Percentiles rank a stretch among this genome's conserved stretches.
These are phyloP conservation scores for Nectriaceae sp. DNA, from an alignment of 2,329 filamentous ascomycete genomes.

Conservation along the genomic window DNA sequence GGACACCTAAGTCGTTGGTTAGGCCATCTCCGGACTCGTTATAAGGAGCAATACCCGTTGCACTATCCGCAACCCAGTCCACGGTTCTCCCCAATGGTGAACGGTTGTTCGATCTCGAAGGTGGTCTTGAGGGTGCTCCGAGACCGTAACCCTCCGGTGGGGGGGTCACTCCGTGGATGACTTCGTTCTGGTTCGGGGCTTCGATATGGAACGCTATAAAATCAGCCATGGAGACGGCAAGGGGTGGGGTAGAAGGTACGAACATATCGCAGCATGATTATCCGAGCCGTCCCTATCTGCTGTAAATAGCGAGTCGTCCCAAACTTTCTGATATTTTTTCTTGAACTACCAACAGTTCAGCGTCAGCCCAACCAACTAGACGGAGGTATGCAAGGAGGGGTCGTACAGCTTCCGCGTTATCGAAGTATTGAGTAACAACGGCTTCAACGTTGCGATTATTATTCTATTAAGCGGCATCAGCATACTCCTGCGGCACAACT, in stretches of 20 bases:
- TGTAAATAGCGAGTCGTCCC: constrained; percentile 57
- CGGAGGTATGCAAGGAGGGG: neutral
- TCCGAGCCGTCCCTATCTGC: constrained; percentile 53
- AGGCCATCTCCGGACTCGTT: constrained; percentile 21
- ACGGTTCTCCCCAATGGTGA: constrained; percentile 57
- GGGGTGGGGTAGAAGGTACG: constrained; percentile 15
- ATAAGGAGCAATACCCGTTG: constrained; percentile 40
- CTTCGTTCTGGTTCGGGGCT: constrained; percentile 45
- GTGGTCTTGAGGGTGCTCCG: constrained; percentile 60
- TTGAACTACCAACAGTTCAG: constrained; percentile 41
- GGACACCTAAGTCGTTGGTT: constrained; percentile 36
- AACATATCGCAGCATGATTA: constrained; percentile 48
- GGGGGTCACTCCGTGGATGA: constrained; percentile 47
- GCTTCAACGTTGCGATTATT: constrained; percentile 49
- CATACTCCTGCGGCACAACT: neutral
- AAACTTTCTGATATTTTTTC: constrained; percentile 47
- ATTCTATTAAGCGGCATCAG: constrained; percentile 26
- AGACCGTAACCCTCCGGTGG: constrained; percentile 42
- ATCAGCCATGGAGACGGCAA: constrained; percentile 23
- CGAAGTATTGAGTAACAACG: constrained; percentile 55
- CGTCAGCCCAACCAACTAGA: constrained; percentile 5
- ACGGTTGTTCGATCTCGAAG: constrained; percentile 58
- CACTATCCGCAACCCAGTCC: constrained; percentile 47
- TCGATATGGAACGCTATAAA: constrained; percentile 57
- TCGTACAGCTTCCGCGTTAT: constrained; percentile 42